Percentiles rank a stretch among this genome's conserved stretches.
These are phyloP conservation scores for Stachybotrys chlorohalonatus DNA, from an alignment of 2,329 filamentous ascomycete genomes.

Conservation along the genomic window DNA sequence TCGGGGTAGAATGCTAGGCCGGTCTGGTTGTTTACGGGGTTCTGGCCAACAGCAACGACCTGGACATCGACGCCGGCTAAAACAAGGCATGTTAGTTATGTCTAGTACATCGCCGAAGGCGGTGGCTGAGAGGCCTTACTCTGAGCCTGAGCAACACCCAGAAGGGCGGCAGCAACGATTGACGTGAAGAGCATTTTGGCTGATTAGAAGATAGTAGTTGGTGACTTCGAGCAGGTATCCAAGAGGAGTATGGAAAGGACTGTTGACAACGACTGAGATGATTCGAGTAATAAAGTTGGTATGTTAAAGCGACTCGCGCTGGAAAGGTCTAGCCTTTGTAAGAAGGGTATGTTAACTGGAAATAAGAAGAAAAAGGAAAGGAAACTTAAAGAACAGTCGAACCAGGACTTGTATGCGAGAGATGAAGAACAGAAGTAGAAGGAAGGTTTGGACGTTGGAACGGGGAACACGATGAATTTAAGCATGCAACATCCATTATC, in stretches of 20 bases:
- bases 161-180: constrained; percentile 35
- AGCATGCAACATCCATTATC: constrained; percentile 12
- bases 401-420: constrained; percentile 11
- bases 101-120: not conserved
- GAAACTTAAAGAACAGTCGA: constrained; percentile 12
- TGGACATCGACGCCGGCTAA: constrained; percentile 37
- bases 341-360: constrained; percentile 12
- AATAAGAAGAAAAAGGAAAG: constrained; percentile 17
- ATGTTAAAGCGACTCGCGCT: constrained; percentile 19
- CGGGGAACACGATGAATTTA: constrained; percentile 31
- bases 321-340: constrained; percentile 18
- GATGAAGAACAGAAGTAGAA: constrained; percentile 12
- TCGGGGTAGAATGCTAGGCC: constrained; percentile 55
- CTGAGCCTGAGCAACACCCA: constrained; percentile 30
- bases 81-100: constrained; percentile 4
- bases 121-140: constrained; percentile 22
- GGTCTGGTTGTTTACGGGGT: constrained; percentile 36
- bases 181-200: constrained; percentile 45
- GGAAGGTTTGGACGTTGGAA: constrained; percentile 2
- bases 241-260: constrained; percentile 6
- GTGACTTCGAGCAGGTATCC: constrained; percentile 4
- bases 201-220: not conserved
- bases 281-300: constrained; percentile 3
- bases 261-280: constrained; percentile 7
- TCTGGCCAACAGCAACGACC: constrained; percentile 54